phyloP scores from a whole-genome alignment of 441 rosid genomes.

The Mallotus japonicus region DNA sequence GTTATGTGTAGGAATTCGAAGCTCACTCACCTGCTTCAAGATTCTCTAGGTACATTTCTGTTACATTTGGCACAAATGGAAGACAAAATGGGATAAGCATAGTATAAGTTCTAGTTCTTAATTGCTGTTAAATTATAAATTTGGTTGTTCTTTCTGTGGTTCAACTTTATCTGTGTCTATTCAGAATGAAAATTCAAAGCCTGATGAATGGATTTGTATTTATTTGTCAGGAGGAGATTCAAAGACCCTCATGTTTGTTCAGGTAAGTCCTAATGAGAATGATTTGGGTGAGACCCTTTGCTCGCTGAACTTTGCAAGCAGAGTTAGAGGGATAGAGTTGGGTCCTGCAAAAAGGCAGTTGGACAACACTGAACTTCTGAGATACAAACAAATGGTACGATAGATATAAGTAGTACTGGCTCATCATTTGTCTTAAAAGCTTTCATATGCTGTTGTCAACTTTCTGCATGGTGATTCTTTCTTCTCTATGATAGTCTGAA shows the following conservation, averaged over 20 bases:
- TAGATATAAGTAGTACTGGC: neutral
- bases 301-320: conserved; percentile 92
- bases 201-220: conserved; percentile 20
- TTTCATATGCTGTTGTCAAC: neutral
- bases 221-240: conserved; percentile 76
- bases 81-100: neutral
- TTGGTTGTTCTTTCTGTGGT: neutral
- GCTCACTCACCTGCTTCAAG: conserved; percentile 97
- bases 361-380: conserved; percentile 70
- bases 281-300: conserved; percentile 83
- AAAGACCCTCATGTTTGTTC: conserved; percentile 94
- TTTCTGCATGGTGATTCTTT: conserved; percentile 1
- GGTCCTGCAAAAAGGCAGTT: conserved; percentile 86
- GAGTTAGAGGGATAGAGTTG: conserved; percentile 92
- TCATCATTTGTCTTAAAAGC: neutral
- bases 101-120: neutral
- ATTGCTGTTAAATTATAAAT: neutral
- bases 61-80: neutral
- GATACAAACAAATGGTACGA: conserved; percentile 79
- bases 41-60: conserved; percentile 66
- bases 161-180: neutral
- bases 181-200: neutral
- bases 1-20: conserved; percentile 74
- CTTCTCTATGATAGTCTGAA: conserved; percentile 52
- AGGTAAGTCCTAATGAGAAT: conserved; percentile 86